These are phyloP conservation scores for Hypoxylon sp. DNA, from an alignment of 2,329 filamentous ascomycete species.

Conservation along the genomic window DNA sequence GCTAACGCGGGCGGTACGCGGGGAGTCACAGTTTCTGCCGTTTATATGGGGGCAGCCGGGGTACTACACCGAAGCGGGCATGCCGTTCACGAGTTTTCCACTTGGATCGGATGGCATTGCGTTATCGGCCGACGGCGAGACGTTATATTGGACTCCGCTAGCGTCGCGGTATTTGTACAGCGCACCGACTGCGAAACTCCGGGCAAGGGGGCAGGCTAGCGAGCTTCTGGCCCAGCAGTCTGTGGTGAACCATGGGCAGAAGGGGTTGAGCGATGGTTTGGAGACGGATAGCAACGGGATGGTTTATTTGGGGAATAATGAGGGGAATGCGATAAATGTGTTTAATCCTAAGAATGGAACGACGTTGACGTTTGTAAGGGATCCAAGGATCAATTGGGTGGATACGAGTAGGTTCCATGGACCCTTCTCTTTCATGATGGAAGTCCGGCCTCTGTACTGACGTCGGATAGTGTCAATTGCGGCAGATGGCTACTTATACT, in stretches of 20 bases:
- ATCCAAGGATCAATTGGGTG: slow-evolving; percentile 54
- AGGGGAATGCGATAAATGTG: slow-evolving; percentile 57
- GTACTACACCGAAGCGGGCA: slow-evolving; percentile 51
- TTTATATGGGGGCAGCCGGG: slow-evolving; percentile 58
- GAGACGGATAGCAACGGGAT: slow-evolving; percentile 60
- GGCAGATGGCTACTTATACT: slow-evolving; percentile 60
- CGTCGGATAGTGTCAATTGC: slow-evolving; percentile 47
- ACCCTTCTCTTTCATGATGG: background rate
- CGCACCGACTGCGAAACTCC: slow-evolving; percentile 51
- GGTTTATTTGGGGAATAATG: slow-evolving; percentile 59
- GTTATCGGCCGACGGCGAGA: slow-evolving; percentile 56
- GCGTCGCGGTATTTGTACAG: slow-evolving; percentile 54
- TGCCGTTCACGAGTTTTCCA: slow-evolving; percentile 49
- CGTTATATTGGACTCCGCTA: slow-evolving; percentile 56
- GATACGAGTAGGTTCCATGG: slow-evolving; percentile 51
- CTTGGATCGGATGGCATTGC: slow-evolving; percentile 62
- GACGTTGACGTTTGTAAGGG: slow-evolving; percentile 53
- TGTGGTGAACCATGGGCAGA: slow-evolving; percentile 54
- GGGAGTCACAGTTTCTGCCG: slow-evolving; percentile 55
- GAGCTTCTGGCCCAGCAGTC: slow-evolving; percentile 55
- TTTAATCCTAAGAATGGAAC: slow-evolving; percentile 53
- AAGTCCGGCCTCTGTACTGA: background rate
- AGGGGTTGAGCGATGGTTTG: slow-evolving; percentile 60
- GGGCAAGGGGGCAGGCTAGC: slow-evolving; percentile 47
- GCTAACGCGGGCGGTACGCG: slow-evolving; percentile 50